Evolutionary conservation across 2,329 filamentous ascomycete genomes (phyloP).

Genomic region (Cladosporium sp.): DNA sequence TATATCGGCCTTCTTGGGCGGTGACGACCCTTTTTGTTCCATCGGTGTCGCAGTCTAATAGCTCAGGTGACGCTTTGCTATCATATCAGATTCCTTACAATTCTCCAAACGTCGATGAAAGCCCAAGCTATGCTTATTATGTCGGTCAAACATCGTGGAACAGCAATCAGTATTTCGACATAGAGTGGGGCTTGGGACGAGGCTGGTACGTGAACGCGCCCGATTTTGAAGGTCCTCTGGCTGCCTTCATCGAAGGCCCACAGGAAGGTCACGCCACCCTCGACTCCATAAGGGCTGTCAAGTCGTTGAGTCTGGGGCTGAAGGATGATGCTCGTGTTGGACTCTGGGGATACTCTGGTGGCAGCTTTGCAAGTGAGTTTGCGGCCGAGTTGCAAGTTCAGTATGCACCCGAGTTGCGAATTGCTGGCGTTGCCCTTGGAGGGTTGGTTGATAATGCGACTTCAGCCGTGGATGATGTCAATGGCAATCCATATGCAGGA

Average conservation of each 20-base stretch:
- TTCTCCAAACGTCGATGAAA: conserved; percentile 36
- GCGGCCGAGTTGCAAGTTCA: conserved; percentile 48
- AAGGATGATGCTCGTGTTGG: conserved; percentile 27
- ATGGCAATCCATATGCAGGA: conserved; percentile 24
- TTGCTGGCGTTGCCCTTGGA: conserved; percentile 48
- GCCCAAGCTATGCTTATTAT: conserved; percentile 37
- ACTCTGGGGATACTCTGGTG: conserved; percentile 55
- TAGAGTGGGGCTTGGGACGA: conserved; percentile 35
- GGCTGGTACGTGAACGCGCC: conserved; percentile 48
- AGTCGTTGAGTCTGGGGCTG: conserved; percentile 17
- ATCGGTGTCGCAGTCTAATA: neutral
- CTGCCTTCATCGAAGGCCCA: conserved; percentile 39
- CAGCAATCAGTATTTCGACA: conserved; percentile 14
- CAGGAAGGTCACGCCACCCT: conserved; percentile 41
- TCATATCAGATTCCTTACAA: conserved; percentile 32
- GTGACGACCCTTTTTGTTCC: conserved; percentile 28
- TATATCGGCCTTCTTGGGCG: conserved; percentile 23
- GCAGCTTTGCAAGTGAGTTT: conserved; percentile 48
- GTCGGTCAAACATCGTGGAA: conserved; percentile 1
- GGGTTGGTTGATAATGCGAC: conserved; percentile 43
- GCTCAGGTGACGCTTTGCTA: conserved; percentile 17
- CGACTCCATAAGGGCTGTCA: conserved; percentile 40
- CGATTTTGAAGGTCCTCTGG: conserved; percentile 42
- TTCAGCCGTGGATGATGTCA: conserved; percentile 33
- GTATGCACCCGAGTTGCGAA: conserved; percentile 51